Evolutionary conservation across 306 rosid species (phyloP), one percentile per base, ranked within the genome.

Genomic region (Casuarina glauca): DNA sequence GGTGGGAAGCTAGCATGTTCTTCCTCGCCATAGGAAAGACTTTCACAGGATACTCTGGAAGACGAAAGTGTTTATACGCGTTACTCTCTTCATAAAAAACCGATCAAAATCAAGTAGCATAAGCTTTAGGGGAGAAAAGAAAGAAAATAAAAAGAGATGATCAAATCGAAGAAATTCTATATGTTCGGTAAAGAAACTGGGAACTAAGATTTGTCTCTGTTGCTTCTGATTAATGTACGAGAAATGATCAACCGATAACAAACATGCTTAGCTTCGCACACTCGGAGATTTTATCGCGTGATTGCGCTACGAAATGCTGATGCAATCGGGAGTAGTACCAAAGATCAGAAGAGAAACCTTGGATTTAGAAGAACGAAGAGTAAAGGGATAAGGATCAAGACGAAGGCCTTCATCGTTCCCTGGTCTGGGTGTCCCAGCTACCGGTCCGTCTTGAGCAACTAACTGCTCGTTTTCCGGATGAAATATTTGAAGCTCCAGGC

Each of bases 1-100:
- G 97, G 98, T 9, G 99, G 99, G 78, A 85, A 53, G 79, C 77
- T 78, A 1, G 91, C 99, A 77, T 54, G 91, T 61, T 81, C 81
- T 45, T 20, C 52, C 53, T 49, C 36, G 20, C 69, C 76, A 72
- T 9, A 38, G 9, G 85, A 79, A 44, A 63, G 17, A 79, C 72
- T 81, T 75, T 76, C 76, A n/a, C 91, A 85, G 45, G 77, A 84
- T 41, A 86, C 92, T 76, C 98, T 92, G 88, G 70, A 88, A 87
- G 38, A 41, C 61, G 48, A 13, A 9, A 67, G 4, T 72, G 76
- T 35, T 35, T 43, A 50, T 44, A 19, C 32, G 26, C 46, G 75
- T 61, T 0, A 16, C 39, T 39, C 66, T 73, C 73, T 60, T 76
- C 73, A 81, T 63, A 20, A 44, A 57, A 79, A 62, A 20, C 44